Base-by-base conservation (phyloP, 805 yeast genomes). In the Teunomyces funiuensis region DNA sequence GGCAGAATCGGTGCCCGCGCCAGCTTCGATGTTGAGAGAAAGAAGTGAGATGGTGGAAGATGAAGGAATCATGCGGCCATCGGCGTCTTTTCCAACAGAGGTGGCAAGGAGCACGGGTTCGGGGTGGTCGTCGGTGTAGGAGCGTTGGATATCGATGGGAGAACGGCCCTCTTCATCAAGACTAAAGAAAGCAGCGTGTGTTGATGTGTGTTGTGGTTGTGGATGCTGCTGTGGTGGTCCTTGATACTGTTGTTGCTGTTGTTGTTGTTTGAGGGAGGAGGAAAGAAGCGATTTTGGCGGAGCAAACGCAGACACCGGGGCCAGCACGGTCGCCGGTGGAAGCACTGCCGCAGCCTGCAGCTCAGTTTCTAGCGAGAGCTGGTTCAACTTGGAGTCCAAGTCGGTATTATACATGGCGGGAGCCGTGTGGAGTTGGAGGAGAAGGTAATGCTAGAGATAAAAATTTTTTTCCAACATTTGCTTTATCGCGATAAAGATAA, bases 81-180 rank as follows among this genome's bases (percentile, higher is more conserved):
- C 66, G 16, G 56, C 52, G 33, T 70, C 73, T 31, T 63, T 63
- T 3, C 73, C 74, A 4, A 67, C 74, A 0, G 73, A 66, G 8
- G 69, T 65, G 1, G 76, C 74, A 27, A 69, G 51, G 19, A 71
- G 52, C 42, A 63, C 65, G 1, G 76, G 76, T 40, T 71, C 76
- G 3, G 75, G 76, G 44, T 70, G 76, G 17, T 65, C 73, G 34
- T 60, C 61, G 6, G 58, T 41, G 33, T 33, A 46, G 20, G 37
- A 25, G 9, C 36, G 28, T 14, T 17, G 26, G 22, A 27, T 39
- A 20, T 30, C 48, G 37, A 36, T 38, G 25, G 33, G 13, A 4
- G 13, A 14, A 7, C 6, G 19, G 4, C 16, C 11, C 23, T 31
- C 34, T 14, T 50, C 54, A 11, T 51, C 55, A n/a, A 51, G 37